A percentile compares a stretch with the other conserved stretches of the same genome.
These are phyloP conservation scores for Chamaecrista fasciculata DNA, from an alignment of 306 rosid species.

Conservation along the genomic window DNA sequence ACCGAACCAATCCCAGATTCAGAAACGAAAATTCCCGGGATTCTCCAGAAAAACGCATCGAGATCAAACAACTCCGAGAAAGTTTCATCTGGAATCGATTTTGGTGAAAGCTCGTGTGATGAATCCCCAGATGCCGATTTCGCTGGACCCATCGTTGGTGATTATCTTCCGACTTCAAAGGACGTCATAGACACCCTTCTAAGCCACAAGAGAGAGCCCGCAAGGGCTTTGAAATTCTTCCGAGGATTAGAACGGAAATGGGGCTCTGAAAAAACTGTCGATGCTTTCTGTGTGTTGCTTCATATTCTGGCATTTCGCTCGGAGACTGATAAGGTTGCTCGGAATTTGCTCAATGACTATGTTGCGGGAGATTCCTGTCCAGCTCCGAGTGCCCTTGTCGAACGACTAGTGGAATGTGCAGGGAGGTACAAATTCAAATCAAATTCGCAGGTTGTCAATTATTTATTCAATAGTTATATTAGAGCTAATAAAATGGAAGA, in stretches of 20 bases:
- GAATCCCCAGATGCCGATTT: slow-evolving; percentile 1
- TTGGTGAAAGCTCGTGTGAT: not conserved
- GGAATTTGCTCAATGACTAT: slow-evolving; percentile 36
- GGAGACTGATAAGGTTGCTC: slow-evolving; percentile 24
- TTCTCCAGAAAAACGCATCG: slow-evolving; percentile 9
- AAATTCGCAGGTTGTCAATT: slow-evolving; percentile 50
- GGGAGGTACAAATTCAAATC: slow-evolving; percentile 43
- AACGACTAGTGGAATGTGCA: slow-evolving; percentile 40
- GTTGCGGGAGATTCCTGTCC: slow-evolving; percentile 42
- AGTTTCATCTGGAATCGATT: slow-evolving; percentile 10
- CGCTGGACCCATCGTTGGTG: not conserved
- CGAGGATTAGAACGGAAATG: slow-evolving; percentile 26
- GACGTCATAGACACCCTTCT: slow-evolving; percentile 44
- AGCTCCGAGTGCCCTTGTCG: slow-evolving; percentile 32
- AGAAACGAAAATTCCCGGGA: not conserved
- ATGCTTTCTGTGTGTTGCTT: slow-evolving; percentile 50
- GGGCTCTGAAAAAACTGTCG: slow-evolving; percentile 40
- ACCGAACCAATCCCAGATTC: not conserved
- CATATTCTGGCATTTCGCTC: slow-evolving; percentile 45
- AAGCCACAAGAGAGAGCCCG: slow-evolving; percentile 42
- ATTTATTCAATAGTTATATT: slow-evolving; percentile 56
- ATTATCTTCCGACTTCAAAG: slow-evolving; percentile 19
- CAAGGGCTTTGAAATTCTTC: slow-evolving; percentile 48
- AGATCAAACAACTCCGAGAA: slow-evolving; percentile 21
- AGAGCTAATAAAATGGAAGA: slow-evolving; percentile 50